Percentiles rank a stretch among this genome's conserved stretches.
Conservation (phyloP, 1,284 basidiomycete species). For the Xerocomus amazonicus region DNA sequence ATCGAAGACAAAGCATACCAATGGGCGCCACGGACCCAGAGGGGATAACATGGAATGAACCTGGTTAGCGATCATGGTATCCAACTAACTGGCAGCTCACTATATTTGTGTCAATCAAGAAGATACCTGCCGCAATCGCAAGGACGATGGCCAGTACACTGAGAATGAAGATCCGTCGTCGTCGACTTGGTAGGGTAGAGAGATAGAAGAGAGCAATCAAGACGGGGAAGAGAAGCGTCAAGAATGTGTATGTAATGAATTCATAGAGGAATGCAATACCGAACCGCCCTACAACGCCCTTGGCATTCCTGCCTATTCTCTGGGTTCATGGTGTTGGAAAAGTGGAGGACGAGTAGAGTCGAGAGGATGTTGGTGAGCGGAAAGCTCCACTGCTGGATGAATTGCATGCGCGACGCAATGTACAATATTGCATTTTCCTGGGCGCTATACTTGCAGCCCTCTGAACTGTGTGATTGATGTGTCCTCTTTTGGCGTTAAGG, state of each 20-base stretch:
- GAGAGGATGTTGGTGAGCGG: constrained; percentile 60
- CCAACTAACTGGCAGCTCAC: too few relatives aligned
- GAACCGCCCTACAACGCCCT: constrained; percentile 67
- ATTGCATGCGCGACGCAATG: constrained; percentile 86
- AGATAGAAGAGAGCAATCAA: constrained; percentile 30
- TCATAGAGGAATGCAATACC: constrained; percentile 16
- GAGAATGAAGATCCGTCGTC: constrained; percentile 29
- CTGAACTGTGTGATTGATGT: constrained; percentile 70
- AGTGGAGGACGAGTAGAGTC: constrained; percentile 80
- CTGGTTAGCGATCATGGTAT: too few relatives aligned
- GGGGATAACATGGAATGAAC: too few relatives aligned
- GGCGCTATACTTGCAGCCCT: constrained; percentile 73
- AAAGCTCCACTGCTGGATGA: constrained; percentile 44
- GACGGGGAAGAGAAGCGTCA: constrained; percentile 30
- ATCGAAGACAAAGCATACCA: constrained; percentile 8
- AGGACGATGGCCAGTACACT: constrained; percentile 30
- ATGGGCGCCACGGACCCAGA: too few relatives aligned
- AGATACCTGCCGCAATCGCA: constrained; percentile 21
- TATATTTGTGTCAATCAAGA: constrained; percentile 21
- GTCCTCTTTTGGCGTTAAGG: constrained; percentile 53
- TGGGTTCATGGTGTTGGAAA: constrained; percentile 61
- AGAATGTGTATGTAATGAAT: constrained; percentile 28
- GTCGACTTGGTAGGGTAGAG: constrained; percentile 25
- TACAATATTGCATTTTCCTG: constrained; percentile 73
- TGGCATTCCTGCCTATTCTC: constrained; percentile 79